These are phyloP conservation scores for Hyphodiscus hymeniophilus DNA, from an alignment of 495 filamentous ascomycete genomes.

Conservation along the genomic window DNA sequence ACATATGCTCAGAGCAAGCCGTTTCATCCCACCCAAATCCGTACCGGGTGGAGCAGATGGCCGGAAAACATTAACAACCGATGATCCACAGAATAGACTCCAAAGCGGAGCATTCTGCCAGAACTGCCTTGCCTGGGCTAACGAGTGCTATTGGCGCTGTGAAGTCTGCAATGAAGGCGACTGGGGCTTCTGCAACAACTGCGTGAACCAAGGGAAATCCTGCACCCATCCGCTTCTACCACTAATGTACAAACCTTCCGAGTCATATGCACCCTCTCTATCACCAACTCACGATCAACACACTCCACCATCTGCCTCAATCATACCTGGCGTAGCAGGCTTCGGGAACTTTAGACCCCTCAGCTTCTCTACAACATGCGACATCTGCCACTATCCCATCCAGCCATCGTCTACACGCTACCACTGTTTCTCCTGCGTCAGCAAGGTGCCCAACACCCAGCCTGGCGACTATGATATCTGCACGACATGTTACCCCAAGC, in stretches of 20 bases:
- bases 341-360: slow-evolving; percentile 44
- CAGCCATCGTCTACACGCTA: slow-evolving; percentile 57
- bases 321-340: slow-evolving; percentile 28
- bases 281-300: slow-evolving; percentile 14
- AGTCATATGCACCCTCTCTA: slow-evolving; percentile 13
- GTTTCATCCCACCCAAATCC: slow-evolving; percentile 51
- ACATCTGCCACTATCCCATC: slow-evolving; percentile 65
- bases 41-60: slow-evolving; percentile 38
- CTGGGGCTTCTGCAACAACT: slow-evolving; percentile 83
- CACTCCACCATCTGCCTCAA: slow-evolving; percentile 24
- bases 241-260: slow-evolving; percentile 34
- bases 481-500: slow-evolving; percentile 59
- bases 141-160: slow-evolving; percentile 80
- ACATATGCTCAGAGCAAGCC: slow-evolving; percentile 59
- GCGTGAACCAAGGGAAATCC: slow-evolving; percentile 66
- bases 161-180: slow-evolving; percentile 77
- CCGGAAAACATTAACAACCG: slow-evolving; percentile 45
- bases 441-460: slow-evolving; percentile 40
- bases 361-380: slow-evolving; percentile 61
- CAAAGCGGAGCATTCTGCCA: slow-evolving; percentile 78
- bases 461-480: slow-evolving; percentile 81
- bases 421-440: slow-evolving; percentile 53
- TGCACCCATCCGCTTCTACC: slow-evolving; percentile 76
- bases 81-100: slow-evolving; percentile 57
- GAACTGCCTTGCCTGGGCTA: slow-evolving; percentile 59